Percentiles rank a stretch among this genome's conserved stretches.
These are phyloP conservation scores for Pontederia crassipes DNA, from an alignment of 176 grass and related monocot genomes.

Conservation along the genomic window DNA sequence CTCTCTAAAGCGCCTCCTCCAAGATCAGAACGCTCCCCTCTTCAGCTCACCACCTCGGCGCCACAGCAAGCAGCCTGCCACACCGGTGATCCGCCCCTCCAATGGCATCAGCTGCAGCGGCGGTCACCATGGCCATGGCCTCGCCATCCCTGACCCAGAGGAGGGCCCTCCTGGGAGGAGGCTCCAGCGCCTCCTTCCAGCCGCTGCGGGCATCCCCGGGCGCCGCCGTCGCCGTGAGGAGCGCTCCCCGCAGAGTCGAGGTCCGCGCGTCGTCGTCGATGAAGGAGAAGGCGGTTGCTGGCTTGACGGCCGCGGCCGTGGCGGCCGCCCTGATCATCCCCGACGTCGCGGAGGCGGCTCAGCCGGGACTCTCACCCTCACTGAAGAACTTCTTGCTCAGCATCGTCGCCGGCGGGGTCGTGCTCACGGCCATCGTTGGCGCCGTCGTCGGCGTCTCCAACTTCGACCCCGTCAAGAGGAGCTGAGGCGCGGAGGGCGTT, in stretches of 20 bases:
- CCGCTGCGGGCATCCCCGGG: background rate
- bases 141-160: constrained; percentile 13
- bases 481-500: background rate
- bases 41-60: constrained; percentile 5
- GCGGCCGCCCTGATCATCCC: constrained; percentile 23
- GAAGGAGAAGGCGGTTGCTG: constrained; percentile 26
- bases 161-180: background rate
- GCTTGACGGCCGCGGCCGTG: constrained; percentile 16
- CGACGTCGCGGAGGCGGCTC: constrained; percentile 24
- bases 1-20: constrained; percentile 8
- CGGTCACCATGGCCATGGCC: constrained; percentile 22
- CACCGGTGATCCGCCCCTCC: background rate
- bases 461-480: constrained; percentile 31
- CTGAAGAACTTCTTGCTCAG: constrained; percentile 35
- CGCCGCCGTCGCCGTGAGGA: constrained; percentile 11
- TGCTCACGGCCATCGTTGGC: constrained; percentile 18
- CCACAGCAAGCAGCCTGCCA: background rate
- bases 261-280: background rate
- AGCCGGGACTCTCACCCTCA: constrained; percentile 18
- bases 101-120: background rate
- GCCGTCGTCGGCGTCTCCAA: constrained; percentile 25
- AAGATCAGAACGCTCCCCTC: background rate
- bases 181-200: background rate
- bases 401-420: constrained; percentile 25
- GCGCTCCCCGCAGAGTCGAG: no score